These are phyloP conservation scores for Eucalyptus leucophloia DNA, from an alignment of 345 rosid genomes.

Conservation along the genomic window DNA sequence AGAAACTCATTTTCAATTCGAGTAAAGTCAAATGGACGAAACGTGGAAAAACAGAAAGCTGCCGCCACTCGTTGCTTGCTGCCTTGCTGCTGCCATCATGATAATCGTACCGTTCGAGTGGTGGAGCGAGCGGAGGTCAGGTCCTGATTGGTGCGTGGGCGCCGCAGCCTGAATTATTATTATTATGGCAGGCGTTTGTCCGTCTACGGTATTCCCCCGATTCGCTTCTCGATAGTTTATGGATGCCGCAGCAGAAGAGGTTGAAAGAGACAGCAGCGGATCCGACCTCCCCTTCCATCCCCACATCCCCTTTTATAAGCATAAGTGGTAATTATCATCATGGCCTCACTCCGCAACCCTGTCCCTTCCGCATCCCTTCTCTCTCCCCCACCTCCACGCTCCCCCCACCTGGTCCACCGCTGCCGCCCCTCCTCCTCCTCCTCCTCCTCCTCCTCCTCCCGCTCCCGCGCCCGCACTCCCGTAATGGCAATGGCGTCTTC, in stretches of 20 bases:
- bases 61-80: neutral
- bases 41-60: neutral
- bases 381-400: neutral
- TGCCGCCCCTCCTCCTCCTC: neutral
- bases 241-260: no score
- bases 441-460: neutral
- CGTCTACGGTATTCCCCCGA: no score
- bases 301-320: neutral
- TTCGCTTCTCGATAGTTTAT: no score
- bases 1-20: neutral
- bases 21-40: neutral
- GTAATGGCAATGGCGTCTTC: neutral
- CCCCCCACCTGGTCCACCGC: neutral
- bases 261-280: no score
- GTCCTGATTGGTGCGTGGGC: no score
- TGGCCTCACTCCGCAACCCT: neutral
- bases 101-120: neutral
- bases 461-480: neutral
- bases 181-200: no score
- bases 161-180: no score
- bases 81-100: neutral
- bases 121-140: neutral
- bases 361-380: neutral
- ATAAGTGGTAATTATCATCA: neutral
- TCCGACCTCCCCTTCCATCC: neutral